Conservation (phyloP, 78 protist species). For the Dictyostelium brefeldianum region DNA sequence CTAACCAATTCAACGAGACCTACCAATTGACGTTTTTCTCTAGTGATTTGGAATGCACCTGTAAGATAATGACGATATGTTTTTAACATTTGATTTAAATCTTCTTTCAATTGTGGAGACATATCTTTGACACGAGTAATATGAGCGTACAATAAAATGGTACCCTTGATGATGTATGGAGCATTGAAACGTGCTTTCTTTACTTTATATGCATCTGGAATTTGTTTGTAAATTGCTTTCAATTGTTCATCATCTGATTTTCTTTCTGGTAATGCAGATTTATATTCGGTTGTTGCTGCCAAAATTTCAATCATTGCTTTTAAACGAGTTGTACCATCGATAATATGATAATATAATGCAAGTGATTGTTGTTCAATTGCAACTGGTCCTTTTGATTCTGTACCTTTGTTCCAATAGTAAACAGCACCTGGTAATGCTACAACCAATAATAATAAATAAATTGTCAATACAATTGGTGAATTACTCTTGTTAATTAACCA, state of each 20-base stretch:
- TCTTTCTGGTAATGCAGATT: constrained; percentile 49
- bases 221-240: background rate
- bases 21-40: constrained; percentile 38
- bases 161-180: constrained; percentile 36
- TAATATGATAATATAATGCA: constrained; percentile 40
- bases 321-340: constrained; percentile 36
- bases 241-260: constrained; percentile 64
- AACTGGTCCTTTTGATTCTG: background rate
- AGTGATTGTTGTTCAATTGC: constrained; percentile 22
- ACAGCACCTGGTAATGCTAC: constrained; percentile 45
- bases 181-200: constrained; percentile 52
- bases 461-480: constrained; percentile 62
- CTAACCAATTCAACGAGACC: constrained; percentile 23
- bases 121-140: constrained; percentile 46
- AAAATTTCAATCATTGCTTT: constrained; percentile 63
- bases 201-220: constrained; percentile 53
- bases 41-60: constrained; percentile 57
- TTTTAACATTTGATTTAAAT: constrained; percentile 24
- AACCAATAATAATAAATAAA: constrained; percentile 64
- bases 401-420: constrained; percentile 42
- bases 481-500: constrained; percentile 80
- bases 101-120: constrained; percentile 27
- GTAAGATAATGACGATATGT: constrained; percentile 24
- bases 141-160: constrained; percentile 62
- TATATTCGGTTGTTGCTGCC: constrained; percentile 44